Base-by-base conservation (phyloP, 2,329 filamentous ascomycete species). In the Pseudogymnoascus sp. region DNA sequence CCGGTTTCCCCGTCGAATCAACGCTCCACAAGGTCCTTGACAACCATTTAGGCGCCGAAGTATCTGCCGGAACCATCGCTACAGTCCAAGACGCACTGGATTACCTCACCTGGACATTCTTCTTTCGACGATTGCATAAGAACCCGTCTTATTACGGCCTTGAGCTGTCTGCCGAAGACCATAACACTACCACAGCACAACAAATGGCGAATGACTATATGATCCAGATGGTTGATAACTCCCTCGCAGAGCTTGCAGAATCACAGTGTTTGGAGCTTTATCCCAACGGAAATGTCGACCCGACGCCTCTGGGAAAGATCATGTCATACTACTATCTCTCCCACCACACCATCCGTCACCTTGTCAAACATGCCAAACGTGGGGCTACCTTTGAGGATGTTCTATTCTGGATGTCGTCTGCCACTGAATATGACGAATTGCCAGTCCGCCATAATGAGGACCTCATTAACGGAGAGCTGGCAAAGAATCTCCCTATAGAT, bases 271-370 rank as follows among this genome's bases (percentile, higher is more conserved):
- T 96, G 14, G 82, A 87, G 16, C 82, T 96, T 2, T 89, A 91
- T 70, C 87, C 88, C 50, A 96, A 95, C 67, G 93, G 93, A 47
- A 89, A 96, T 69, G 87, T 99, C 29, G 90, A 96, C 69, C 81
- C 93, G 0, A 97, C 95, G 0, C 88, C 93, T 0, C 82, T 97
- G 6, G 95, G 95, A 70, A 97, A 96, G 79, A 97, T 99, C 72
- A 97, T 97, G 91, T 96, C 90, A 74, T 99, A 97, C 81, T 99
- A 99, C 81, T 99, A 99, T 73, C 86, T 95, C 59, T 96, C 93
- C 0, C 95, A 99, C 78, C 90, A 90, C 76, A 99, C 95, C 0
- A 92, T 99, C 70, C 90, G 95, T 1, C 87, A 91, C 70, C 83
- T 99, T 6, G 85, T 90, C 67, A 82, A 85, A 56, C 83, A 93